phyloP scores from a whole-genome alignment of 495 filamentous ascomycete species.

The Penicillium verhagenii region DNA sequence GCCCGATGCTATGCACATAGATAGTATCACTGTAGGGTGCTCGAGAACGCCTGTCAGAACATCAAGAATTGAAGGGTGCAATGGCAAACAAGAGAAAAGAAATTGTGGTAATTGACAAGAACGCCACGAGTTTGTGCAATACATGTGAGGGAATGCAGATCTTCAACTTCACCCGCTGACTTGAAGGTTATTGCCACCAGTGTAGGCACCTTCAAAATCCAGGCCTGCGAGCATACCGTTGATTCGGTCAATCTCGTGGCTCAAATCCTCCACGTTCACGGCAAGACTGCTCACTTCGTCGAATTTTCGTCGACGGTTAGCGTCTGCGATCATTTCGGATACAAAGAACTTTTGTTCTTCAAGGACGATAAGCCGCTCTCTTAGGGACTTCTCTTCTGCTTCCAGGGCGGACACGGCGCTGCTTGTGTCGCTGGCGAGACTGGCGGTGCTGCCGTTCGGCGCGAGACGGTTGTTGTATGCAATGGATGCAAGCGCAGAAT shows the following conservation, averaged over 20 bases:
- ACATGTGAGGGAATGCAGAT: background rate
- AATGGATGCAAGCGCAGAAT: conserved; percentile 56
- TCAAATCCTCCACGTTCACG: conserved; percentile 81
- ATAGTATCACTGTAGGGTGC: conserved; percentile 18
- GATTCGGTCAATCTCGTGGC: conserved; percentile 73
- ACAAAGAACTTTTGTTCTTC: conserved; percentile 96
- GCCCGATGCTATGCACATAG: conserved; percentile 32
- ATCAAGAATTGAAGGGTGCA: background rate
- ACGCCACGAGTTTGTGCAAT: conserved; percentile 16
- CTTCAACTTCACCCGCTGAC: conserved; percentile 14
- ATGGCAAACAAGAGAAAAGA: conserved; percentile 1
- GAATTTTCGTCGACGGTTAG: conserved; percentile 76
- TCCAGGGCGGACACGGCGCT: conserved; percentile 71
- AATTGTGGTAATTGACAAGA: conserved; percentile 6
- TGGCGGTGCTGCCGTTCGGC: conserved; percentile 53
- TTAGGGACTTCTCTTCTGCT: conserved; percentile 80
- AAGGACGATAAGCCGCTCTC: conserved; percentile 81
- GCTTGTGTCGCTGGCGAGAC: conserved; percentile 62
- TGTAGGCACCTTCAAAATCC: conserved; percentile 54
- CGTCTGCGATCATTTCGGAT: conserved; percentile 80
- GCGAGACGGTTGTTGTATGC: conserved; percentile 48
- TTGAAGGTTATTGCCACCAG: conserved; percentile 23
- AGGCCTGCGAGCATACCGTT: conserved; percentile 49
- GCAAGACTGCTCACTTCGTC: conserved; percentile 83
- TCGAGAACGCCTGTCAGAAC: conserved; percentile 15